Percentiles rank a stretch among this genome's conserved stretches.
Evolutionary conservation across 768 basidiomycete species (phyloP).

Genomic region (Suillus cothurnatus): DNA sequence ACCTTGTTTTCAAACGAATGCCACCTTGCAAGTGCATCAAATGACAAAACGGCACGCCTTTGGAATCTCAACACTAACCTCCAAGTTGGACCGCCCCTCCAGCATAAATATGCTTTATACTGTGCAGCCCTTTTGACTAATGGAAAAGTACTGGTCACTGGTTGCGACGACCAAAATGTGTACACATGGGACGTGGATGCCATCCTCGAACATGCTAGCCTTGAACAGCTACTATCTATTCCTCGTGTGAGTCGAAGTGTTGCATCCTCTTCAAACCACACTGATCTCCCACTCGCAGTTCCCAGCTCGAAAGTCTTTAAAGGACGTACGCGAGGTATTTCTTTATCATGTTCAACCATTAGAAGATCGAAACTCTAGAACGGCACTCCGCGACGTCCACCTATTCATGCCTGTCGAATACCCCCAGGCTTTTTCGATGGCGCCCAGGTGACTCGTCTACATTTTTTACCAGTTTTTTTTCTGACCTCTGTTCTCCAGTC

Average conservation of each 20-base stretch:
- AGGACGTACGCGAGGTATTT: neutral
- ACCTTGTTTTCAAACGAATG: neutral
- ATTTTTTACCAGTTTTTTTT: neutral
- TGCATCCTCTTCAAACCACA: neutral
- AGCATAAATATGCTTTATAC: accelerated
- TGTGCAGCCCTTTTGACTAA: neutral
- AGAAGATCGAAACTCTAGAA: neutral
- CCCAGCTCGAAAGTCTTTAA: neutral
- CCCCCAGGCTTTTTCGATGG: neutral
- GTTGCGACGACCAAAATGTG: neutral
- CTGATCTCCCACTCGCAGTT: neutral
- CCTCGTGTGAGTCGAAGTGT: no score
- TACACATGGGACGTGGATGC: neutral
- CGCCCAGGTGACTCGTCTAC: neutral
- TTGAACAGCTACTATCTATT: no score
- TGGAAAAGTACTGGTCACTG: neutral
- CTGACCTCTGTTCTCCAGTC: neutral
- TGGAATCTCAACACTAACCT: neutral
- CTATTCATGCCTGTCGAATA: neutral
- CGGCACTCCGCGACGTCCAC: neutral
- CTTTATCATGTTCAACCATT: neutral
- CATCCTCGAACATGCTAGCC: neutral
- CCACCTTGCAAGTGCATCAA: neutral
- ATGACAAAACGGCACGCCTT: neutral
- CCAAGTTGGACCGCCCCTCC: neutral